Evolutionary conservation across 108 stramenopile species (phyloP).

Genomic region (Skeletonema potamos): DNA sequence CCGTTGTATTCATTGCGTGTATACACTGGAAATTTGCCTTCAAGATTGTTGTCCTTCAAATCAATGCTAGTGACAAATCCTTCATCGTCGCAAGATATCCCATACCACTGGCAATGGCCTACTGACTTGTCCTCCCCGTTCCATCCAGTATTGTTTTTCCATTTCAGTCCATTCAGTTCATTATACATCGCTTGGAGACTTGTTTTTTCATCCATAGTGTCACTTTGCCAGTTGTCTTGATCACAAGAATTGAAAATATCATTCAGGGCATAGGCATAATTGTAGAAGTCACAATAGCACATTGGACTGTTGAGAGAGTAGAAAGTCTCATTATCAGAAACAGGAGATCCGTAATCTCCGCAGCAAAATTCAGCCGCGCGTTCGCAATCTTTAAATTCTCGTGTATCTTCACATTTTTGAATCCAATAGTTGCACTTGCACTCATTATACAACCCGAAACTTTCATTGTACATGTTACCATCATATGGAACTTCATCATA

Average conservation of each 20-base stretch:
- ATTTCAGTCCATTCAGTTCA: slow-evolving; percentile 38
- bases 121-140: no score
- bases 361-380: no score
- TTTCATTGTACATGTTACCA: no score
- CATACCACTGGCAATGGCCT: neutral
- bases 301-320: no score
- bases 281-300: no score
- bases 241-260: no score
- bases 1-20: neutral
- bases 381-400: neutral
- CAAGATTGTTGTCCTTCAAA: neutral
- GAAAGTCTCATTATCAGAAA: no score
- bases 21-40: slow-evolving; percentile 1
- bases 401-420: neutral
- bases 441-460: no score
- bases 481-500: no score
- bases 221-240: no score
- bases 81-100: neutral
- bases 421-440: neutral
- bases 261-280: no score
- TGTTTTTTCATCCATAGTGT: slow-evolving; percentile 16
- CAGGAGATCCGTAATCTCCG: no score
- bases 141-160: slow-evolving; percentile 18
- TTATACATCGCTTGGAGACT: slow-evolving; percentile 45
- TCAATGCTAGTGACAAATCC: neutral